A percentile compares a stretch with the other conserved stretches of the same genome.
These are phyloP conservation scores for Rhododendron griersonianum DNA, from an alignment of 148 eudicot species.

Conservation along the genomic window DNA sequence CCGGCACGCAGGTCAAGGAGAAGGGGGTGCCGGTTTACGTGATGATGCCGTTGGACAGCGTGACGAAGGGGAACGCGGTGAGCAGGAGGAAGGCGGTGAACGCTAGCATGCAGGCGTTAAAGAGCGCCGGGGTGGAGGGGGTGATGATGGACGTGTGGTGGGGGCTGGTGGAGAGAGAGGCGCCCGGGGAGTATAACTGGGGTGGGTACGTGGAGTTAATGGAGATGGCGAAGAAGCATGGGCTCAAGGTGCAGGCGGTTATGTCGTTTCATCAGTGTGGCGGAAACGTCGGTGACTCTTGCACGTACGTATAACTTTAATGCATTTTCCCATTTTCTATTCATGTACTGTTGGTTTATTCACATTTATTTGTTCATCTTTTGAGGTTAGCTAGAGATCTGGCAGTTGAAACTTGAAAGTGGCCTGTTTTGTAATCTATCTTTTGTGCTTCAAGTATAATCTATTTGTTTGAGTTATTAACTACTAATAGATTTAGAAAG, in stretches of 20 bases:
- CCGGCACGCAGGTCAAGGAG: slow-evolving; percentile 14
- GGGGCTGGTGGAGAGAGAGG: slow-evolving; percentile 89
- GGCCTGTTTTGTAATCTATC: not conserved
- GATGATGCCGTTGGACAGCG: slow-evolving; percentile 94
- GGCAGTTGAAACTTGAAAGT: not conserved
- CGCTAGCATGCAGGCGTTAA: slow-evolving; percentile 77
- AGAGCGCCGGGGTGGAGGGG: slow-evolving; percentile 86
- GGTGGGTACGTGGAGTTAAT: slow-evolving; percentile 76
- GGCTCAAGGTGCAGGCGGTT: slow-evolving; percentile 81
- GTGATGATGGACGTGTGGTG: slow-evolving; percentile 98
- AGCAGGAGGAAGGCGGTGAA: slow-evolving; percentile 80
- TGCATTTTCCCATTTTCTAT: not conserved
- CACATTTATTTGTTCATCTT: not conserved
- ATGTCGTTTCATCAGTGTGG: slow-evolving; percentile 97
- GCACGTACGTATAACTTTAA: slow-evolving; percentile 48
- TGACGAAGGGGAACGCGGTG: slow-evolving; percentile 55
- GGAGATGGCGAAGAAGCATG: slow-evolving; percentile 66
- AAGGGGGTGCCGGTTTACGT: slow-evolving; percentile 85
- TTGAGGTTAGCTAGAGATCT: not conserved
- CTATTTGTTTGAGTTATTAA: not conserved
- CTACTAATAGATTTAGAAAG: not conserved
- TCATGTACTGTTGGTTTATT: not conserved
- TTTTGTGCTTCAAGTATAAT: not conserved
- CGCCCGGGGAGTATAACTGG: slow-evolving; percentile 73
- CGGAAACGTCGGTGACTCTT: slow-evolving; percentile 87